Base-by-base conservation (phyloP, 345 rosid genomes). In the Balakata baccata region DNA sequence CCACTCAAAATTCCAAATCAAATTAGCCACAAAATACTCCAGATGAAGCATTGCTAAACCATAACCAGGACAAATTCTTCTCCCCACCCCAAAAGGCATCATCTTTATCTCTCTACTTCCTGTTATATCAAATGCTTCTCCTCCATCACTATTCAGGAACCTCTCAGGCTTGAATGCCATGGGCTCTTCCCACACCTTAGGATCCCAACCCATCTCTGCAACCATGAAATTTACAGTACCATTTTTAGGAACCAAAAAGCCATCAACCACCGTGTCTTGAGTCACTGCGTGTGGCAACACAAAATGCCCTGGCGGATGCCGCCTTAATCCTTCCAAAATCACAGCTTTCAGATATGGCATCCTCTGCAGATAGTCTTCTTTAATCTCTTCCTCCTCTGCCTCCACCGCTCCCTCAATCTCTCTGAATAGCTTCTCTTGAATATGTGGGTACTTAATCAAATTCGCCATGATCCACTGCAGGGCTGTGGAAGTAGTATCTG, bases 131-230 rank as follows among this genome's bases (percentile, higher is more conserved):
- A 58, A 43, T 5, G 47, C 47, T 3, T 43, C 18, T 22, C 10
- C 61, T 6, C 25, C 25, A 7, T 58, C 23, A 58, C 20, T 18
- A 54, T 23, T 23, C 62, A 58, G 2, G 23, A 58, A 58, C 37
- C 62, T 58, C 22, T 58, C 62, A 6, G 62, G 62, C 62, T 23
- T 58, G 37, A 58, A 58, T 12, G 3, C 37, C 62, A 58, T 22
- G 10, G 62, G 62, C 7, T 58, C 37, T 7, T 58, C 62, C 62
- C 62, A 58, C 11, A 58, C 62, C 25, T 58, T 23, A 2, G 62
- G 62, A 58, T 58, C 62, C 62, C 37, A 58, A 22, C 62, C 62
- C 37, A 58, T 58, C 13, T 58, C 62, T 4, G 62, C 62, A 22
- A 58, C 37, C 62, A 58, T 22, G 25, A 58, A 58, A 58, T 58